A percentile compares a stretch with the other conserved stretches of the same genome.
phyloP scores from a whole-genome alignment of 331 rosid genomes.

The Rosa hybrid region DNA sequence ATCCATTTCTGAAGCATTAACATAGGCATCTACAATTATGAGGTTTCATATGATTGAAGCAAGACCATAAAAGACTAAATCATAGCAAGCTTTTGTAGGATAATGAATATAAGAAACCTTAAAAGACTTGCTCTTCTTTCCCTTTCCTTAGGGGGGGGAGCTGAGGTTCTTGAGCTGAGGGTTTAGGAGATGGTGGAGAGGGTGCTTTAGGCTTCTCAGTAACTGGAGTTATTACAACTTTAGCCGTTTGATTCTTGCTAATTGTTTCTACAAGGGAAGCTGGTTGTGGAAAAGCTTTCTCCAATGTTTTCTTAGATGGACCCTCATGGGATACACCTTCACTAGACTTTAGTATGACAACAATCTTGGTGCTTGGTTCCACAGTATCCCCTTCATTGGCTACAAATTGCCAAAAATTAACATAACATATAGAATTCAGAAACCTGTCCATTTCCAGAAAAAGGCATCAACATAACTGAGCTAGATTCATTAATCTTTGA shows the following conservation, averaged over 20 bases:
- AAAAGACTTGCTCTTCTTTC: no score
- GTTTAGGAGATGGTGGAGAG: conserved; percentile 41
- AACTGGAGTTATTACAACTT: conserved; percentile 47
- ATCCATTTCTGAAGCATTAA: no score
- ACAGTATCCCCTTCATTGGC: conserved; percentile 95
- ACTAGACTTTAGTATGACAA: conserved; percentile 77
- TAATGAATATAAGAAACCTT: no score
- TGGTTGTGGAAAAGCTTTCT: conserved; percentile 49
- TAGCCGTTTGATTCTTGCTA: conserved; percentile 49
- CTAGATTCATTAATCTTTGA: background rate
- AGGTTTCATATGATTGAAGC: no score
- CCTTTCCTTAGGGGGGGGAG: no score
- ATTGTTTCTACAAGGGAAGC: conserved; percentile 37
- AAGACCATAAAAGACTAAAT: no score
- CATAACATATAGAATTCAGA: conserved; percentile 15
- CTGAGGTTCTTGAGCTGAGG: no score
- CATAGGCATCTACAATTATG: no score
- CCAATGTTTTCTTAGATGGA: conserved; percentile 60
- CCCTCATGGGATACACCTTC: conserved; percentile 71
- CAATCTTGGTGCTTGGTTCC: conserved; percentile 78
- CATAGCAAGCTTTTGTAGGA: no score
- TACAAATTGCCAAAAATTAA: conserved; percentile 55
- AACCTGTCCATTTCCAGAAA: conserved; percentile 11
- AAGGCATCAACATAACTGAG: background rate
- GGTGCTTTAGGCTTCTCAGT: conserved; percentile 53